phyloP scores from a whole-genome alignment of 2,329 filamentous ascomycete genomes.

The Chrysoporthe deuterocubensis region DNA sequence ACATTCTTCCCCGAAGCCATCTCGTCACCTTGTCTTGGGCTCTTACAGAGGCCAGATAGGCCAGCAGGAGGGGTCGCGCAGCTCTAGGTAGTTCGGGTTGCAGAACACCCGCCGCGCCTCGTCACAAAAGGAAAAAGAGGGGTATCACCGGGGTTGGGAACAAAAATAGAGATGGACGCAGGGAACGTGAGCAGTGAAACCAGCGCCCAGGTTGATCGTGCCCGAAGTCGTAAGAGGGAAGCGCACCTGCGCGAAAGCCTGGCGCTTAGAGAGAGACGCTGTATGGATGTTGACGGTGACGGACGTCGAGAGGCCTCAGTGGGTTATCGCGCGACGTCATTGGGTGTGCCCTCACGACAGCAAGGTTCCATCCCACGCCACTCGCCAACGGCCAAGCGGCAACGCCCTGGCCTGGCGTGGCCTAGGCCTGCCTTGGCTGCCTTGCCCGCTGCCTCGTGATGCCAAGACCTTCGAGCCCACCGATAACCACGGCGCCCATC shows the following conservation, averaged over 20 bases:
- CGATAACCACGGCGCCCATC: not conserved
- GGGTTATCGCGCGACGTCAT: conserved; percentile 1
- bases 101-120: not conserved
- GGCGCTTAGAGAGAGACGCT: conserved; percentile 6
- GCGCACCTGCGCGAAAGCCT: not conserved
- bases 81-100: not conserved
- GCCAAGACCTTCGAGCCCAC: not conserved
- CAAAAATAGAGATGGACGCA: conserved; percentile 6
- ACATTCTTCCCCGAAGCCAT: conserved; percentile 54
- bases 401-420: not conserved
- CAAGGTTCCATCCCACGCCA: not conserved
- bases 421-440: not conserved
- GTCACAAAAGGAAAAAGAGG: not conserved
- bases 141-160: not conserved
- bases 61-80: not conserved
- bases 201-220: not conserved
- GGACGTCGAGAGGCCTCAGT: not conserved
- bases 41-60: not conserved
- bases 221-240: not conserved
- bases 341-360: not conserved
- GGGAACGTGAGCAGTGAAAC: not conserved
- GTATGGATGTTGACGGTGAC: not conserved
- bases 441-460: not conserved
- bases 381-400: not conserved
- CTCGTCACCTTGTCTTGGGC: conserved; percentile 22